Evolutionary conservation across 805 yeast genomes (phyloP), one percentile per base, ranked within the genome.

Genomic region (Metschnikowia shivogae): DNA sequence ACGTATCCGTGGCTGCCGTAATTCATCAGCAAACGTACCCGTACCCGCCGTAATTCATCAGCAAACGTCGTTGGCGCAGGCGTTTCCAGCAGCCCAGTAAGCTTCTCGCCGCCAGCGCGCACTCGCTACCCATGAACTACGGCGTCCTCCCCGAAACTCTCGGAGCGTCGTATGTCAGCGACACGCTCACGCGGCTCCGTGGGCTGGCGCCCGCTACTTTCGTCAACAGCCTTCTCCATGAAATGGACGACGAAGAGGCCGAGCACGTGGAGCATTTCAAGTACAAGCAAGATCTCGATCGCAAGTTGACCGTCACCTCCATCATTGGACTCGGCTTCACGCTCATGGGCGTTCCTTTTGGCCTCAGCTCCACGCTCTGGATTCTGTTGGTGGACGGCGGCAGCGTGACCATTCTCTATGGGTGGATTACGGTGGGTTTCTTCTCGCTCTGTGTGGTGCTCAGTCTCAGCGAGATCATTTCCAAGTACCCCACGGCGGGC

Each of bases 321-420:
- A 79, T 86, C 36, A 77, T 86, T 19, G 95, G 93, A 4, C 66
- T 86, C 20, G 92, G 93, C 0, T 85, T 86, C 59, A 81, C 89
- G 1, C 65, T 86, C 28, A 84, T 86, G 90, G 86, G 88, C 34
- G 90, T 88, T 0, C 92, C 90, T 0, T 74, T 85, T 54, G 89
- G 92, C 1, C 74, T 86, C 54, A 80, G 89, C 8, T 80, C 88
- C 3, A 84, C 89, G 1, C 70, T 86, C 60, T 80, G 83, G 57
- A 82, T 83, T 27, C 84, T 87, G 3, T 65, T 86, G 43, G 73
- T 81, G 8, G 86, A 85, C 62, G 95, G 95, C 7, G 89, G 89
- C 1, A 83, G 84, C 42, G 80, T 81, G 11, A 84, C 93, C 0
- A 82, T 86, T 35, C 67, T 86, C 36, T 80, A 83, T 67, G 95